Percentiles rank a stretch among this genome's conserved stretches.
Evolutionary conservation across 164 flowering plant genomes (phyloP).

Genomic region (Echeveria elegans): DNA sequence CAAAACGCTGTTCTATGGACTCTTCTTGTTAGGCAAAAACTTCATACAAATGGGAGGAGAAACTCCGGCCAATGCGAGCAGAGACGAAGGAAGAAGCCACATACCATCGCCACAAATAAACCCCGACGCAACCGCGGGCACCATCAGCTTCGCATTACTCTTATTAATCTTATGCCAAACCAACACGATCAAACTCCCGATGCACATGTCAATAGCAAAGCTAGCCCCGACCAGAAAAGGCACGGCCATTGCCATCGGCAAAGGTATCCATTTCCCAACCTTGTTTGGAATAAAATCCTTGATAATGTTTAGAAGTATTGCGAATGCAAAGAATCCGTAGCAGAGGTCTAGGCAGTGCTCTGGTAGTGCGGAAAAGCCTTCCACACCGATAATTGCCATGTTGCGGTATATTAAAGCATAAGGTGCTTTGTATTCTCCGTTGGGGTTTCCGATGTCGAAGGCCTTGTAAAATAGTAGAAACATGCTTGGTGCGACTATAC

Average conservation of each 20-base stretch:
- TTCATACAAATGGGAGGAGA: conserved; percentile 6
- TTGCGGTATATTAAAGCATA: conserved; percentile 5
- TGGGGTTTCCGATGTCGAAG: conserved; percentile 4
- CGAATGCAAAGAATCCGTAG: conserved; percentile 7
- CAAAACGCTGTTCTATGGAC: conserved; percentile 8
- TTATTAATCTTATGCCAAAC: conserved; percentile 1
- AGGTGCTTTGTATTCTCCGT: conserved; percentile 6
- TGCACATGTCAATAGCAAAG: conserved; percentile 8
- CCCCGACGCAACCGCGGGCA: conserved; percentile 9
- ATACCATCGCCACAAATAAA: conserved; percentile 7
- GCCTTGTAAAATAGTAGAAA: conserved; percentile 2
- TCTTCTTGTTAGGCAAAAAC: neutral
- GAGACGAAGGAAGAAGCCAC: conserved; percentile 5
- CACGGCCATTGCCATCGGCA: conserved; percentile 8
- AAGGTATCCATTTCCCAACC: conserved; percentile 8
- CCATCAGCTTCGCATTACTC: neutral
- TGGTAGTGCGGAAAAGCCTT: conserved; percentile 5
- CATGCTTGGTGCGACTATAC: neutral
- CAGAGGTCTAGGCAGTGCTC: neutral
- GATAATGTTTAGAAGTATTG: neutral
- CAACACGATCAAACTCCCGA: conserved; percentile 7
- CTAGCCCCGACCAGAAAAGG: conserved; percentile 6
- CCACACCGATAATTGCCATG: conserved; percentile 6
- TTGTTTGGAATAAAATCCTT: conserved; percentile 1
- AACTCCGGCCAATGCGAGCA: neutral